Evolutionary conservation across 2,329 filamentous ascomycete species (phyloP).

Genomic region (Diaporthe longicolla): DNA sequence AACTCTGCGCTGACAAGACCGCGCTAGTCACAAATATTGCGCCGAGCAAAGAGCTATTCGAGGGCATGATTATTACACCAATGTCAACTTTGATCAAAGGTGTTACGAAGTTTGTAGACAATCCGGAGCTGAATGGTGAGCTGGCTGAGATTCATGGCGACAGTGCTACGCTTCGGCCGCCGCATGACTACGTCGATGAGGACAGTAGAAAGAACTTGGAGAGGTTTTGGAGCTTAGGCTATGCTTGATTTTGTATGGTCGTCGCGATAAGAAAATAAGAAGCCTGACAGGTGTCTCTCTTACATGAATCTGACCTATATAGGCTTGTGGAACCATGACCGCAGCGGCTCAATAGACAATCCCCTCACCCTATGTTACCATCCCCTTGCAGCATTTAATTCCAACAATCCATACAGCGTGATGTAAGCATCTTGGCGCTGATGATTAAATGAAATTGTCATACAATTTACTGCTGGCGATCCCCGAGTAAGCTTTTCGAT

Average conservation of each 20-base stretch:
- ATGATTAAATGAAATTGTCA: constrained; percentile 6
- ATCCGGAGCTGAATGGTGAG: constrained; percentile 58
- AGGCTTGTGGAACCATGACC: constrained; percentile 9
- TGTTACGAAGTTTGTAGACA: constrained; percentile 57
- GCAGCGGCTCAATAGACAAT: constrained; percentile 27
- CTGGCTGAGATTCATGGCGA: constrained; percentile 67
- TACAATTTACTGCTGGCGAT: not conserved
- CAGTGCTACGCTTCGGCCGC: constrained; percentile 61
- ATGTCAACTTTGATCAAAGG: constrained; percentile 62
- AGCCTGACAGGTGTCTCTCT: not conserved
- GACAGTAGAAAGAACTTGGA: constrained; percentile 63
- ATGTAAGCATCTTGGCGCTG: constrained; percentile 6
- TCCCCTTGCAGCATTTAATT: not conserved
- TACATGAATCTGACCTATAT: constrained; percentile 8
- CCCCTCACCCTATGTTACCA: constrained; percentile 4
- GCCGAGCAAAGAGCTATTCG: constrained; percentile 59
- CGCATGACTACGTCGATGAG: constrained; percentile 62
- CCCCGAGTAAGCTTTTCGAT: not conserved
- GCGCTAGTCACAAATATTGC: constrained; percentile 61
- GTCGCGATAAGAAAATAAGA: not conserved
- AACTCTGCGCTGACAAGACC: constrained; percentile 24
- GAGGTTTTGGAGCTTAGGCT: constrained; percentile 62
- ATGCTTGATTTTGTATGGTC: constrained; percentile 53
- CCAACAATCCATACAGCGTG: not conserved
- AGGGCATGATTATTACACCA: constrained; percentile 64